Evolutionary conservation across 768 basidiomycete genomes (phyloP), one percentile per base, ranked within the genome.

Genomic region (Psilocybe sp.): DNA sequence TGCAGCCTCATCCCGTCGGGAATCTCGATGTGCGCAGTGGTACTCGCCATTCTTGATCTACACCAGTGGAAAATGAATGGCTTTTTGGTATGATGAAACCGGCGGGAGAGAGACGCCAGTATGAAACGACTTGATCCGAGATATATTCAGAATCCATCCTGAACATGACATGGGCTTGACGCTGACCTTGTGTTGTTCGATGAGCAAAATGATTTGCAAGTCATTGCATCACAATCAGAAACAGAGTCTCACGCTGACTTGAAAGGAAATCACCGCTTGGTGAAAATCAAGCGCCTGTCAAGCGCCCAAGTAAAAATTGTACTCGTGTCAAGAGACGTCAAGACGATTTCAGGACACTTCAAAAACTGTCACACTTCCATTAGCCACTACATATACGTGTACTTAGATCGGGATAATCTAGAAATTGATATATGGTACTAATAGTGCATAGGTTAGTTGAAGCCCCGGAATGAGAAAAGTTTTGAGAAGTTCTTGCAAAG

Each of bases 1-100:
- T 92, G 87, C 51, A 93, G 72, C 10, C 78, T 80, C 67, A 82
- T 89, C 16, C 89, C 91, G 51, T 85, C 81, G 1, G 91, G 91
- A 35, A 91, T 64, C 40, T 60, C 58, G 38, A 72, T 62, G 11
- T 37, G 46, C 33, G 51, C 56, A 9, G 54, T 37, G 44, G 46
- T 55, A 35, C 53, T 56, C 47, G 58, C 46, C 60, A 61, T 64
- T 49, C 55, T 60, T 28, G 51, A 48, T 16, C 33, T 55, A 38
- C 39, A 47, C 47, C 41, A 45, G 34, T 40, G 32, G 11, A 49
- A 45, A 46, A 55, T 40, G 15, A 51, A 34, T 18, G 43, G 47
- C 47, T 40, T 56, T 35, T 44, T 33, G 15, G 49, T 19, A 16
- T 38, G 43, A 15, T 33, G 40, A 18, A 50, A 41, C 12, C 35